These are phyloP conservation scores for Echinosophora koreensis DNA, from an alignment of 306 rosid genomes.

Conservation along the genomic window DNA sequence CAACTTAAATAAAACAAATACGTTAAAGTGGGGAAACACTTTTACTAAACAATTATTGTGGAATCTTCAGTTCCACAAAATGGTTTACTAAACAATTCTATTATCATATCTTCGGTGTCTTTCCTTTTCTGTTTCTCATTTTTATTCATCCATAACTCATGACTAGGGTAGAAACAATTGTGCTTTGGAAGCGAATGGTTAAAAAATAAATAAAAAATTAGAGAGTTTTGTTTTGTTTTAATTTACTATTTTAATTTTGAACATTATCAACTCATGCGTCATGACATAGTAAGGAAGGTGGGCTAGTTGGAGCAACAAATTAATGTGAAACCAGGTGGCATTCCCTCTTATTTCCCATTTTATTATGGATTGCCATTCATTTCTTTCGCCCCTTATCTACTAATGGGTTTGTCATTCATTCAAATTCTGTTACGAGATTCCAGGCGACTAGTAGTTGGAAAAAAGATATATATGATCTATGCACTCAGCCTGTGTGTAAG, in stretches of 20 bases:
- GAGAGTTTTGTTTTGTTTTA: neutral
- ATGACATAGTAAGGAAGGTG: slow-evolving; percentile 17
- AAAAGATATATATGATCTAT: neutral
- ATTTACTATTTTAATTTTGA: neutral
- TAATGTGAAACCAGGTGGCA: slow-evolving; percentile 21
- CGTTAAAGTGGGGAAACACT: too few species aligned
- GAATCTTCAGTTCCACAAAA: neutral
- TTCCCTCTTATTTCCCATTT: neutral
- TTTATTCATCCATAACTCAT: neutral
- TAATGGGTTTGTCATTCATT: slow-evolving; percentile 24
- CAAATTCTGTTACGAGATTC: neutral
- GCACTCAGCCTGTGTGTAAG: too few species aligned
- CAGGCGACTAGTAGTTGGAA: neutral
- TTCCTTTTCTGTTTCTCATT: neutral
- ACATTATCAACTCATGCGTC: neutral
- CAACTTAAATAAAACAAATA: too few species aligned
- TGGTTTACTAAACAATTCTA: neutral
- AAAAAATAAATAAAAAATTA: neutral
- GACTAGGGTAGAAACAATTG: neutral
- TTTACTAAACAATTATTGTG: neutral
- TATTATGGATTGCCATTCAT: neutral
- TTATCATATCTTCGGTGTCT: neutral
- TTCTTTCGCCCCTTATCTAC: neutral
- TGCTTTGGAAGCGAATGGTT: neutral
- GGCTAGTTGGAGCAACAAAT: slow-evolving; percentile 11